Base-by-base conservation (phyloP, 1,284 basidiomycete genomes). In the Fistulinella staudtii region DNA sequence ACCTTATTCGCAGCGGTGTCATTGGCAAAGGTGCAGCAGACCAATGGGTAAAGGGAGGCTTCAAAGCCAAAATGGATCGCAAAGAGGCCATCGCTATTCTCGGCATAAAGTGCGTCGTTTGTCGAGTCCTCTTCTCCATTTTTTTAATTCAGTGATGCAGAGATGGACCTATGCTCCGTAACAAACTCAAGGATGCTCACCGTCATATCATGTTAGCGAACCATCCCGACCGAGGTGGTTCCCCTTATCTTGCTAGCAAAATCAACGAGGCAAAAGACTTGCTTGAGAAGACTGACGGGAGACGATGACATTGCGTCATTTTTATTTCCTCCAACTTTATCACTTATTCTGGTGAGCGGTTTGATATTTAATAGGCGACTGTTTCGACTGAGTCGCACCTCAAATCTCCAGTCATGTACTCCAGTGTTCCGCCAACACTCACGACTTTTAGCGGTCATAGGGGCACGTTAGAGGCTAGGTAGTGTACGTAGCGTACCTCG, bases 221-320 rank as follows among this genome's bases (percentile, higher is more conserved):
- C 68, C 93, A 97, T 69, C 95, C 95, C 14, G 94, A 98, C 72
- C 77, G 94, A 51, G 94, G 94, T 33, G 95, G 95, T 24, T 89
- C 91, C 10, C 95, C 95, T 1, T 97, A 95, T 67, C 71, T 99
- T 30, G 95, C 95, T n/a, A 94, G 92, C 61, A 98, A 96, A 75
- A 92, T 95, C 46, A 96, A 95, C 66, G 93, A 96, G 61, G 93
- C 92, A 0, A 92, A 90, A 61, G 88, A 91, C 54, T 54, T 92
- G 46, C 65, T 93, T 23, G 89, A 93, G 41, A 86, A 82, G 58
- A 70, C 68, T n/a, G 79, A 82, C 45, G 70, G 72, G 43, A 72
- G 70, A 41, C 66, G 73, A 60, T 74, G 58, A 61, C 41, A 13
- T 20, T 8, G 13, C 31, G 17, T 17, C 17, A 17, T 33, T 8